Conservation (phyloP, 768 basidiomycete species). For the Leucogyrophana mollusca region DNA sequence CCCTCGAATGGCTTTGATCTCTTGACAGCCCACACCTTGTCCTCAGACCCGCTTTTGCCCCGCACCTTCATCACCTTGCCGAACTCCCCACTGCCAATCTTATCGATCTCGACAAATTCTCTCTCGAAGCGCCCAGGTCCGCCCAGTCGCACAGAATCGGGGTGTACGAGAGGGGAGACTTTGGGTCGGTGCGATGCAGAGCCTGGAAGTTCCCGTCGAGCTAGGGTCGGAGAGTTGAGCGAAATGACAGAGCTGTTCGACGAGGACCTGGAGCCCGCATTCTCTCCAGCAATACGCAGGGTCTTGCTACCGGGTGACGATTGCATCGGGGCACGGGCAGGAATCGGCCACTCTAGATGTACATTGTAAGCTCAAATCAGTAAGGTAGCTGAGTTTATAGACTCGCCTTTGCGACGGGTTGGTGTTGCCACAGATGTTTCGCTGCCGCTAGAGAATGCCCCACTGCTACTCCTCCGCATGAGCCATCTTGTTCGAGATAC, state of each 20-base stretch:
- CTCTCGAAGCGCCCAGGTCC: slow-evolving; percentile 71
- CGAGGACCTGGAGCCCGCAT: slow-evolving; percentile 56
- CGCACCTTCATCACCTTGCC: slow-evolving; percentile 88
- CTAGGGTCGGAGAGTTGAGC: slow-evolving; percentile 45
- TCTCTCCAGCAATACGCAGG: slow-evolving; percentile 37
- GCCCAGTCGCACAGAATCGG: slow-evolving; percentile 37
- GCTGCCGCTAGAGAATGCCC: slow-evolving; percentile 76
- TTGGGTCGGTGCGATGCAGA: slow-evolving; percentile 21
- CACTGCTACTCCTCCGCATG: slow-evolving; percentile 77
- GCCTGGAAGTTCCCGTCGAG: slow-evolving; percentile 30
- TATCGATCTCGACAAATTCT: slow-evolving; percentile 77
- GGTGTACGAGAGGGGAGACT: slow-evolving; percentile 17
- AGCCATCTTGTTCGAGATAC: slow-evolving; percentile 56
- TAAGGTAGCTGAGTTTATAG: slow-evolving; percentile 27
- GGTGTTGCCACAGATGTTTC: slow-evolving; percentile 64
- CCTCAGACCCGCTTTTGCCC: slow-evolving; percentile 55
- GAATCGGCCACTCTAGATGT: slow-evolving; percentile 54
- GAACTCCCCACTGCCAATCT: slow-evolving; percentile 90
- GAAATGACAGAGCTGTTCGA: slow-evolving; percentile 50
- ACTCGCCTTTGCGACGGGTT: slow-evolving; percentile 53
- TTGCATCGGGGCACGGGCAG: slow-evolving; percentile 45
- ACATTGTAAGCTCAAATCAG: background rate
- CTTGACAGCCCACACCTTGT: slow-evolving; percentile 81
- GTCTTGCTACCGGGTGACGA: slow-evolving; percentile 46
- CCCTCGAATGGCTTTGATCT: slow-evolving; percentile 93